These are phyloP conservation scores for Baorangia bicolor DNA, from an alignment of 768 basidiomycete species.

Conservation along the genomic window DNA sequence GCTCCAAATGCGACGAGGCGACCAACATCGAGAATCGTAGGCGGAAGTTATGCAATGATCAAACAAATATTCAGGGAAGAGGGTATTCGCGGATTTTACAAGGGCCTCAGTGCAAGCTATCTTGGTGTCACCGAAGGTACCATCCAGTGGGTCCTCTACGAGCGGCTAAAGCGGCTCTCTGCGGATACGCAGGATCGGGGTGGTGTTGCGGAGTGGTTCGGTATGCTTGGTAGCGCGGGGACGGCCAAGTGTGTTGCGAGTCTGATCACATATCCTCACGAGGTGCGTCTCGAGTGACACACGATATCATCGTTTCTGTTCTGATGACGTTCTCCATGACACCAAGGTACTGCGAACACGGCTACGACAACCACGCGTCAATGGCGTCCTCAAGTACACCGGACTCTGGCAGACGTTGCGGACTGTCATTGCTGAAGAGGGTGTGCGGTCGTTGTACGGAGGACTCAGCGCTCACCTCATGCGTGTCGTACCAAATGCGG, in stretches of 20 bases:
- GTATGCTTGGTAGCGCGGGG: constrained; percentile 88
- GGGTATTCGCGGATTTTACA: constrained; percentile 88
- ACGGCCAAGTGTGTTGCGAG: constrained; percentile 92
- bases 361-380: constrained; percentile 80
- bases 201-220: constrained; percentile 63
- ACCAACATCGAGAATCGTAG: constrained; percentile 35
- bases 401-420: constrained; percentile 83
- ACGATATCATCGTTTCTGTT: not conserved
- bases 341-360: constrained; percentile 86
- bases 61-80: constrained; percentile 76
- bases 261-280: constrained; percentile 96
- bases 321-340: not conserved
- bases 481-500: constrained; percentile 96
- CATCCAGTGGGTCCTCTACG: constrained; percentile 97
- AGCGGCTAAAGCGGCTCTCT: constrained; percentile 78
- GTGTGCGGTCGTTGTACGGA: constrained; percentile 79
- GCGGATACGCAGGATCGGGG: constrained; percentile 53
- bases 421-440: constrained; percentile 88
- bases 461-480: constrained; percentile 94
- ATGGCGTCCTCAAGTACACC: constrained; percentile 80
- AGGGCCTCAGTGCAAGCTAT: constrained; percentile 92
- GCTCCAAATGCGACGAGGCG: constrained; percentile 3
- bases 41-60: constrained; percentile 61
- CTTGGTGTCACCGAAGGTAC: constrained; percentile 94
- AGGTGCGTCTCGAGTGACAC: constrained; percentile 52